phyloP scores from a whole-genome alignment of 345 rosid species.

The Salix brachista region DNA sequence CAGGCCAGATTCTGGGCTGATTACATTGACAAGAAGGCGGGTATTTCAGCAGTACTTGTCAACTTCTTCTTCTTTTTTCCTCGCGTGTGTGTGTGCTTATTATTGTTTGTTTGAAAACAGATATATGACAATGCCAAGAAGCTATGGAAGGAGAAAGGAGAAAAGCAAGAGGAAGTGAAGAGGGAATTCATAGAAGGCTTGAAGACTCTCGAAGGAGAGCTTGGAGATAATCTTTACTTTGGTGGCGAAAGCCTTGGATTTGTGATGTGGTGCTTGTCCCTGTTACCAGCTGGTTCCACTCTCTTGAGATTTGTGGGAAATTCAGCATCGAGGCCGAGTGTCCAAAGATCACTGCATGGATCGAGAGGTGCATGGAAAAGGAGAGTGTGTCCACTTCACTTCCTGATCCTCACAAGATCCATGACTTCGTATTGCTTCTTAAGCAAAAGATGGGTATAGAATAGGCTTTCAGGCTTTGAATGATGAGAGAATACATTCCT shows the following conservation, averaged over 20 bases:
- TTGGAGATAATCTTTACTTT: not conserved
- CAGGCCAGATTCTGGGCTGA: constrained; percentile 25
- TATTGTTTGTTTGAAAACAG: too few species aligned
- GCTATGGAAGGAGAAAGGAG: constrained; percentile 2
- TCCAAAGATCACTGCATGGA: constrained; percentile 15
- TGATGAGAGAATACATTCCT: too few species aligned
- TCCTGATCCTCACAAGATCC: not conserved
- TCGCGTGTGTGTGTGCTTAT: too few species aligned
- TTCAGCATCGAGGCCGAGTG: constrained; percentile 13
- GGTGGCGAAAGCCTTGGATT: constrained; percentile 12
- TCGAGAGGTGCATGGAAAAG: constrained; percentile 13
- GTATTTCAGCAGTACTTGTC: too few species aligned
- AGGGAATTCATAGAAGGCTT: constrained; percentile 5
- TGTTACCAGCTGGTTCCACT: constrained; percentile 3
- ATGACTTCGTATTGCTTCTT: not conserved
- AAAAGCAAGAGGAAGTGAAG: not conserved
- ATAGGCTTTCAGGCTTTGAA: too few species aligned
- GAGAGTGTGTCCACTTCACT: constrained; percentile 4
- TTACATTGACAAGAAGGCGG: constrained; percentile 4
- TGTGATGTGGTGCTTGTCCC: constrained; percentile 15
- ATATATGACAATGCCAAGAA: too few species aligned
- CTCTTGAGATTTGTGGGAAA: constrained; percentile 2
- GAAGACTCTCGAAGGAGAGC: constrained; percentile 8
- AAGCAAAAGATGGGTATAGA: too few species aligned
- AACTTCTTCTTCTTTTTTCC: too few species aligned